A percentile compares a stretch with the other conserved stretches of the same genome.
These are phyloP conservation scores for Pythium volutum DNA, from an alignment of 352 stramenopile species.

Conservation along the genomic window DNA sequence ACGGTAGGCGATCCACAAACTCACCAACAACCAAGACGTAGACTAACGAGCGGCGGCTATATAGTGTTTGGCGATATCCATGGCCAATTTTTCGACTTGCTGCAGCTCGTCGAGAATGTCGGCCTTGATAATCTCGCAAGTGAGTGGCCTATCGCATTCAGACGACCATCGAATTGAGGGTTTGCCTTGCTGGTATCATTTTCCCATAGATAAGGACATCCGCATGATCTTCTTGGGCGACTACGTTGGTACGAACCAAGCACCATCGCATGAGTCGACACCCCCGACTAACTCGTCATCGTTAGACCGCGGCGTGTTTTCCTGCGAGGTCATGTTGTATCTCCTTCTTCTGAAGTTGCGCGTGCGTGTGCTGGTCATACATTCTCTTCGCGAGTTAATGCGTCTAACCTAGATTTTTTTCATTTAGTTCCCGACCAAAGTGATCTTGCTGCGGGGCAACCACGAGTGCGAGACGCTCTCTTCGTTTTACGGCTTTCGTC, in stretches of 20 bases:
- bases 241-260: slow-evolving; percentile 51
- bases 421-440: slow-evolving; percentile 46
- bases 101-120: slow-evolving; percentile 69
- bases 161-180: not conserved
- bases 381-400: not conserved
- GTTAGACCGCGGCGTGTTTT: slow-evolving; percentile 71
- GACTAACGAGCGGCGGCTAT: not conserved
- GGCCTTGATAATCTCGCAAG: slow-evolving; percentile 35
- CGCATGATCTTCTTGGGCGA: slow-evolving; percentile 75
- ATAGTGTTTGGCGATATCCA: slow-evolving; percentile 89
- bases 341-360: slow-evolving; percentile 60
- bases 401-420: not conserved
- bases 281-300: not conserved
- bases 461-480: slow-evolving; percentile 87
- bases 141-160: slow-evolving; percentile 14
- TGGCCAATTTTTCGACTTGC: slow-evolving; percentile 87
- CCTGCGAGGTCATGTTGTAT: slow-evolving; percentile 80
- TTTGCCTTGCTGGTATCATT: not conserved
- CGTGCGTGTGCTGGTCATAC: not conserved
- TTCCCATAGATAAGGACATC: slow-evolving; percentile 36
- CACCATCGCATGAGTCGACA: not conserved
- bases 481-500: slow-evolving; percentile 82
- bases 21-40: not conserved
- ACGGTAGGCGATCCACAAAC: slow-evolving; percentile 21
- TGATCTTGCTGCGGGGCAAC: slow-evolving; percentile 73